These are phyloP conservation scores for Aspergillus sp. DNA, from an alignment of 2,329 filamentous ascomycete species.

Conservation along the genomic window DNA sequence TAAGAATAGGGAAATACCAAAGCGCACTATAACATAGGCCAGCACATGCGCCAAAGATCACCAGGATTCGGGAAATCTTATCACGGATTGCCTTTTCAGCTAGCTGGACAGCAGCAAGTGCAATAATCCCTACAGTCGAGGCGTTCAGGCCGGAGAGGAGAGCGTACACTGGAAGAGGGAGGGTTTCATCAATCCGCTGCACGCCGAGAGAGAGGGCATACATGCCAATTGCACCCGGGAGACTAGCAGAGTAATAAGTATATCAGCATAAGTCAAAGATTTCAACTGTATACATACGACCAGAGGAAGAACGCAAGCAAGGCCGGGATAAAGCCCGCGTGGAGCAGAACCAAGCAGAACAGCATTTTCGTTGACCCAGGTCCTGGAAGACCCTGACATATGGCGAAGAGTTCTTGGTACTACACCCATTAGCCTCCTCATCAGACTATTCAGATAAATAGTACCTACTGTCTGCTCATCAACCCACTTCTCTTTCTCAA, in stretches of 20 bases:
- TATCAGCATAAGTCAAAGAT: no score
- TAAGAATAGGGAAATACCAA: slow-evolving; percentile 72
- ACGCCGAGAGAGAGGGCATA: slow-evolving; percentile 66
- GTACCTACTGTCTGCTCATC: slow-evolving; percentile 63
- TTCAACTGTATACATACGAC: slow-evolving; percentile 46
- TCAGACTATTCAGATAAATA: neutral
- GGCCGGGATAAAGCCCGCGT: slow-evolving; percentile 59
- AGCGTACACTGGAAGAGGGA: slow-evolving; percentile 65
- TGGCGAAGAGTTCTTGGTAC: slow-evolving; percentile 71
- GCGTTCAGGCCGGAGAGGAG: slow-evolving; percentile 71
- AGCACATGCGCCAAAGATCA: slow-evolving; percentile 63
- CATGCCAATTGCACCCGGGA: slow-evolving; percentile 71
- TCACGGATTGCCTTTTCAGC: slow-evolving; percentile 68
- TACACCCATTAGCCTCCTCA: slow-evolving; percentile 25
- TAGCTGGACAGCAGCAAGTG: slow-evolving; percentile 67
- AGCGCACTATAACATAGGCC: slow-evolving; percentile 70
- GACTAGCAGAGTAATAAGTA: slow-evolving; percentile 34
- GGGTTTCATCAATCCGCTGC: slow-evolving; percentile 55
- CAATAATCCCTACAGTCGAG: slow-evolving; percentile 70
- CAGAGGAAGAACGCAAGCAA: slow-evolving; percentile 63
- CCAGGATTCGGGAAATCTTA: slow-evolving; percentile 59
- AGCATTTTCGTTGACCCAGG: slow-evolving; percentile 71
- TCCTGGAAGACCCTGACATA: slow-evolving; percentile 68
- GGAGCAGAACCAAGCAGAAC: slow-evolving; percentile 66
- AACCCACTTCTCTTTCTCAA: slow-evolving; percentile 62